phyloP scores from a whole-genome alignment of 2,329 filamentous ascomycete genomes.

The Dactylellina cionopaga region DNA sequence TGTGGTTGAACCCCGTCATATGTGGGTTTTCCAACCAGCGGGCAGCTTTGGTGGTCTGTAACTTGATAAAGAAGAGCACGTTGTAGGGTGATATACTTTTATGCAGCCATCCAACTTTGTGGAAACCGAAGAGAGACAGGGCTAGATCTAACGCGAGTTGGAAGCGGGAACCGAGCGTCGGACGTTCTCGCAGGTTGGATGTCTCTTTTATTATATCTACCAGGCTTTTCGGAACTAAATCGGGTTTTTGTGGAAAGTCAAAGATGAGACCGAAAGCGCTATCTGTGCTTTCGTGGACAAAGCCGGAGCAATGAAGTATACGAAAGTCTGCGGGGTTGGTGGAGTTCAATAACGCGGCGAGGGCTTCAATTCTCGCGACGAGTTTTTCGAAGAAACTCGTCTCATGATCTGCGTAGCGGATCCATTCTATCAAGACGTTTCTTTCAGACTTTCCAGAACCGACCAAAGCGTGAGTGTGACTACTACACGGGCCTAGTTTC shows the following conservation, averaged over 20 bases:
- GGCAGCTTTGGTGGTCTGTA: neutral
- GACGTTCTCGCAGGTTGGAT: constrained; percentile 4
- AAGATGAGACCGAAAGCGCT: constrained; percentile 29
- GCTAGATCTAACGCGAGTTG: constrained; percentile 24
- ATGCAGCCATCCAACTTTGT: constrained; percentile 43
- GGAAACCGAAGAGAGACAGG: constrained; percentile 16
- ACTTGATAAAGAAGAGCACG: constrained; percentile 18
- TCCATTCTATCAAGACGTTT: constrained; percentile 28
- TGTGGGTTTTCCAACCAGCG: constrained; percentile 26
- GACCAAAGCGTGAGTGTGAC: constrained; percentile 3
- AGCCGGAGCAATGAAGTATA: constrained; percentile 26
- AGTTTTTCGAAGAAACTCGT: constrained; percentile 15
- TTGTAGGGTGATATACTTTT: constrained; percentile 33
- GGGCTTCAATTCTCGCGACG: constrained; percentile 12
- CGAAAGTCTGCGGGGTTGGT: constrained; percentile 10
- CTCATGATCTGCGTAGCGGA: constrained; percentile 14
- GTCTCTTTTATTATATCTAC: constrained; percentile 8
- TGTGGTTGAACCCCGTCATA: constrained; percentile 33
- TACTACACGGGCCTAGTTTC: neutral
- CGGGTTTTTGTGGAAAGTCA: constrained; percentile 6
- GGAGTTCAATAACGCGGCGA: constrained; percentile 13
- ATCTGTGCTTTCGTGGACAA: constrained; percentile 16
- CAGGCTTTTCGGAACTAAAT: constrained; percentile 13
- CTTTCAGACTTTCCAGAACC: neutral
- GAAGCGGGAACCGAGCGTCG: constrained; percentile 24